A percentile compares a stretch with the other conserved stretches of the same genome.
phyloP scores from a whole-genome alignment of 129 eudicot species.

The Centella asiatica region DNA sequence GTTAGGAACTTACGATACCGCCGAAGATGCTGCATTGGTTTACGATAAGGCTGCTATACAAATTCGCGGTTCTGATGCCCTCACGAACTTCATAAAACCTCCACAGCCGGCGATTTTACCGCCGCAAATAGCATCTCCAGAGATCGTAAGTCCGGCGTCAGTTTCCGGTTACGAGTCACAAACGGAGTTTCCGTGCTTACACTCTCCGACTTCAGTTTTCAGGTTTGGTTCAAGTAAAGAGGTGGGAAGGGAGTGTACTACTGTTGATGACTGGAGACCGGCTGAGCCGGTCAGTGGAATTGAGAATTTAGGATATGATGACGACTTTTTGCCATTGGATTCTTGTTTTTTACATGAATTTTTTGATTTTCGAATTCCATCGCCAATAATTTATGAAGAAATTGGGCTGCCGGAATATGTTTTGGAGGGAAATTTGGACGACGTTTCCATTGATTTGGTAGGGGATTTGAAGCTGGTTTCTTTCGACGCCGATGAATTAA shows the following conservation, averaged over 20 bases:
- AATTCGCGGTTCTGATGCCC: slow-evolving; percentile 50
- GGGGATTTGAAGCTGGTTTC: too few species aligned
- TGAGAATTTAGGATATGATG: slow-evolving; percentile 1
- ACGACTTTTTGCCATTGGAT: slow-evolving; percentile 21
- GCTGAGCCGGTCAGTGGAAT: neutral
- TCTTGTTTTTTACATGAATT: slow-evolving; percentile 20
- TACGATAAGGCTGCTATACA: slow-evolving; percentile 56
- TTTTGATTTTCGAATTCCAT: slow-evolving; percentile 30
- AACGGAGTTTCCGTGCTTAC: slow-evolving; percentile 16
- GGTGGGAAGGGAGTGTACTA: neutral
- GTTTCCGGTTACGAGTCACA: slow-evolving; percentile 20
- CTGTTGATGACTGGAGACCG: neutral
- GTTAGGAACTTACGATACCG: slow-evolving; percentile 67
- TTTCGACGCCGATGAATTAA: slow-evolving; percentile 41
- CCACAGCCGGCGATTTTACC: slow-evolving; percentile 13
- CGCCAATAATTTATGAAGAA: slow-evolving; percentile 33
- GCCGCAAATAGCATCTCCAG: slow-evolving; percentile 13
- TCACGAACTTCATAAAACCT: slow-evolving; percentile 37
- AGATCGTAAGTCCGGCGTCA: neutral
- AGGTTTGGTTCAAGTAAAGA: slow-evolving; percentile 8
- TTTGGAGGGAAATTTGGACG: slow-evolving; percentile 10
- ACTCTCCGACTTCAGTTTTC: slow-evolving; percentile 64
- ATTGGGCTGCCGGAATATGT: slow-evolving; percentile 1
- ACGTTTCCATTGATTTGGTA: too few species aligned
- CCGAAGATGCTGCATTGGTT: slow-evolving; percentile 65